phyloP scores from a whole-genome alignment of 345 rosid genomes.

The Populus alba region DNA sequence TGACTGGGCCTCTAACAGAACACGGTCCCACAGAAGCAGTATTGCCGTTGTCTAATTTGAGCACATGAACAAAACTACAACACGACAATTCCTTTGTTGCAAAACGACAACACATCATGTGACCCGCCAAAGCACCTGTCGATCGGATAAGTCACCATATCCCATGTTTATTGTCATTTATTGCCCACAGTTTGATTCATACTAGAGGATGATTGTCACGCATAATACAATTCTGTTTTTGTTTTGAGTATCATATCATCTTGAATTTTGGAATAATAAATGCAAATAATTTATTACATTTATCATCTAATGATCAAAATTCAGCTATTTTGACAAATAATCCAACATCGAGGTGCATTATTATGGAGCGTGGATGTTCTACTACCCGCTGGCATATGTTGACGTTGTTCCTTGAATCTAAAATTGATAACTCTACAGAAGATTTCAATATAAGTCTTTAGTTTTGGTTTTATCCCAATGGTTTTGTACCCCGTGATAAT shows the following conservation, averaged over 20 bases:
- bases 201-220: no score
- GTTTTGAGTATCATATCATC: background rate
- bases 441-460: no score
- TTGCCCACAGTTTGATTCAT: background rate
- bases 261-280: background rate
- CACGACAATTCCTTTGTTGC: background rate
- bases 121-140: background rate
- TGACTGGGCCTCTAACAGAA: conserved; percentile 5
- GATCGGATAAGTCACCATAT: background rate
- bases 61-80: background rate
- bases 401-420: background rate
- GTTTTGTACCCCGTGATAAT: no score
- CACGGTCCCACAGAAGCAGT: conserved; percentile 12
- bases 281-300: background rate
- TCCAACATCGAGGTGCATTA: background rate
- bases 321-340: background rate
- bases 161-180: background rate
- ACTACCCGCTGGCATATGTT: background rate
- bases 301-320: background rate
- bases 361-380: background rate
- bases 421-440: no score
- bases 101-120: conserved; percentile 23
- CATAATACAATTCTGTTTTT: background rate
- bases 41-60: background rate
- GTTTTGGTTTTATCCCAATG: background rate